Conservation (phyloP, 2,329 filamentous ascomycete species). For the Cladosporium velox region DNA sequence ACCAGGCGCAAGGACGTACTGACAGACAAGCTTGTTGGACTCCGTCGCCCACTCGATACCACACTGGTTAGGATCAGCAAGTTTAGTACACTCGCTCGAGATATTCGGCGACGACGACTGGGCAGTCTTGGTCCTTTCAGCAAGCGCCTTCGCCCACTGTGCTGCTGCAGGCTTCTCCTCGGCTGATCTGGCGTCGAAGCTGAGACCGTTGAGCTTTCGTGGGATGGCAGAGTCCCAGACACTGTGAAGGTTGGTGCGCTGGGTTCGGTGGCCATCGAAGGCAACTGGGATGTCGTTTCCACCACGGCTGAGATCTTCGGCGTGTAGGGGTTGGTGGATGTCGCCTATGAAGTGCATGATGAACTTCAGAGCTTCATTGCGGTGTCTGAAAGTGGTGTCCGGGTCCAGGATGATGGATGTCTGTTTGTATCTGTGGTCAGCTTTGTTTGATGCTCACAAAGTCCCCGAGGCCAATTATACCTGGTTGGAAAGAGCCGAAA, state of each 20-base stretch:
- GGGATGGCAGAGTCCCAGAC: conserved; percentile 37
- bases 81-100: background rate
- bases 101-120: background rate
- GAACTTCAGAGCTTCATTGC: conserved; percentile 51
- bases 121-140: background rate
- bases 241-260: conserved; percentile 46
- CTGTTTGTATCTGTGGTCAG: conserved; percentile 44
- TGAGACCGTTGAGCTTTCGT: conserved; percentile 11
- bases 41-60: conserved; percentile 16
- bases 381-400: conserved; percentile 29
- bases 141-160: conserved; percentile 4
- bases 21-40: conserved; percentile 4
- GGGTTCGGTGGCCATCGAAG: conserved; percentile 38
- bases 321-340: conserved; percentile 60
- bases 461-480: background rate
- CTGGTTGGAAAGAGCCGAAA: conserved; percentile 50
- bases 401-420: conserved; percentile 41
- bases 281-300: conserved; percentile 49
- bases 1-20: conserved; percentile 15
- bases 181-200: conserved; percentile 7
- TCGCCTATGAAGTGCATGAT: conserved; percentile 66
- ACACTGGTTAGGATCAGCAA: conserved; percentile 12
- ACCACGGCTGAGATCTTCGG: conserved; percentile 49
- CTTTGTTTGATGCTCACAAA: background rate
- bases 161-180: conserved; percentile 17